phyloP scores from a whole-genome alignment of 768 basidiomycete species.

The Boletus insuetus region DNA sequence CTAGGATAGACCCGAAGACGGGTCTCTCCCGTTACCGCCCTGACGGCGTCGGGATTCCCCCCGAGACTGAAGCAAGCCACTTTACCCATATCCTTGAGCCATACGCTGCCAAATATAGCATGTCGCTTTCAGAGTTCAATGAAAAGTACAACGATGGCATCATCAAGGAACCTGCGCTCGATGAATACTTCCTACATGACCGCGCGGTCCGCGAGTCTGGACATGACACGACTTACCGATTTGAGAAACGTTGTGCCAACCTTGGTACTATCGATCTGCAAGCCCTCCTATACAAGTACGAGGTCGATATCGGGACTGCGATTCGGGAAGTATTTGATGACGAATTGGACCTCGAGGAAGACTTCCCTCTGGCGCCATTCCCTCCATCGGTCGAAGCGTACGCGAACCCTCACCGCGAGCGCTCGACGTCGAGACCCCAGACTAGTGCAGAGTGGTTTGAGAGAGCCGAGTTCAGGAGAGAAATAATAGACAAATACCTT shows the following conservation, averaged over 20 bases:
- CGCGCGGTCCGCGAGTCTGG: slow-evolving; percentile 95
- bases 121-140: slow-evolving; percentile 94
- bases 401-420: slow-evolving; percentile 56
- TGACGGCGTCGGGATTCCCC: slow-evolving; percentile 92
- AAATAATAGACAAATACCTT: slow-evolving; percentile 87
- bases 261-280: slow-evolving; percentile 96
- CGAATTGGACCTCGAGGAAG: slow-evolving; percentile 87
- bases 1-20: slow-evolving; percentile 91
- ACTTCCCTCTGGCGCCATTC: slow-evolving; percentile 89
- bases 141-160: slow-evolving; percentile 89
- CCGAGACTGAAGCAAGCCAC: slow-evolving; percentile 97
- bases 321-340: slow-evolving; percentile 95
- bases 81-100: slow-evolving; percentile 98
- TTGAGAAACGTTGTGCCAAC: slow-evolving; percentile 97
- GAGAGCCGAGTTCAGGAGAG: slow-evolving; percentile 78
- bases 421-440: slow-evolving; percentile 60
- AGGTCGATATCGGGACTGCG: slow-evolving; percentile 96
- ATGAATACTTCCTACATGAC: slow-evolving; percentile 98
- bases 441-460: slow-evolving; percentile 90
- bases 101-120: slow-evolving; percentile 85
- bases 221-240: slow-evolving; percentile 94
- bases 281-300: slow-evolving; percentile 96
- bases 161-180: slow-evolving; percentile 82
- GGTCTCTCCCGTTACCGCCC: slow-evolving; percentile 94
- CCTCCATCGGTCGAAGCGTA: slow-evolving; percentile 77